Evolutionary conservation across 768 basidiomycete species (phyloP).

Genomic region (Mycena indigotica): DNA sequence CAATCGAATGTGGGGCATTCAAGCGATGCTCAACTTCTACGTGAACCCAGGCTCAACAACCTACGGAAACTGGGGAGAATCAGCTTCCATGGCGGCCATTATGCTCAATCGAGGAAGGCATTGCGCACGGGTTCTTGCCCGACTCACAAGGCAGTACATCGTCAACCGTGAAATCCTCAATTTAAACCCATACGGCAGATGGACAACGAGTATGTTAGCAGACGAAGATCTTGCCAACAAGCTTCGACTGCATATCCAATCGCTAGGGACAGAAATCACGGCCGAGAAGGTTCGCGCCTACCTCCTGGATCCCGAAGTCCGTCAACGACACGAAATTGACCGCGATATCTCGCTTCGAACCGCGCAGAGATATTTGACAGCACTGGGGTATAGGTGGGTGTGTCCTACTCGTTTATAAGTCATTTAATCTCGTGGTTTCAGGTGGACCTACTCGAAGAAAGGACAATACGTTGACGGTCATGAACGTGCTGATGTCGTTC

Average conservation of each 20-base stretch:
- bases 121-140: conserved; percentile 8
- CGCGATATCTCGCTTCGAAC: conserved; percentile 24
- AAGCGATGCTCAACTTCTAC: conserved; percentile 14
- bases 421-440: conserved; percentile 1
- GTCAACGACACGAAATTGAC: conserved; percentile 13
- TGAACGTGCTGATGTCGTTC: conserved; percentile 32
- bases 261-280: conserved; percentile 22
- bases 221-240: conserved; percentile 10
- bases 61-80: conserved; percentile 12
- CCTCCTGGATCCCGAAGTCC: conserved; percentile 12
- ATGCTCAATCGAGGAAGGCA: conserved; percentile 1
- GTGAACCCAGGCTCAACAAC: conserved; percentile 1
- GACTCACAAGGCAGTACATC: neutral
- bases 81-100: conserved; percentile 2
- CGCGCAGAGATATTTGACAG: conserved; percentile 27
- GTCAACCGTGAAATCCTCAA: conserved; percentile 2
- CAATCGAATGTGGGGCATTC: neutral
- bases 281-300: conserved; percentile 27
- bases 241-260: conserved; percentile 1
- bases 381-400: conserved; percentile 24
- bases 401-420: neutral
- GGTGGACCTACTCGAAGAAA: conserved; percentile 20
- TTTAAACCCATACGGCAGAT: conserved; percentile 15
- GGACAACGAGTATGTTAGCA: conserved; percentile 12
- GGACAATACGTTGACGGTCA: conserved; percentile 34